Evolutionary conservation across 371 early-diverging fungal genomes (phyloP).

Genomic region (Rhizopus delemar): DNA sequence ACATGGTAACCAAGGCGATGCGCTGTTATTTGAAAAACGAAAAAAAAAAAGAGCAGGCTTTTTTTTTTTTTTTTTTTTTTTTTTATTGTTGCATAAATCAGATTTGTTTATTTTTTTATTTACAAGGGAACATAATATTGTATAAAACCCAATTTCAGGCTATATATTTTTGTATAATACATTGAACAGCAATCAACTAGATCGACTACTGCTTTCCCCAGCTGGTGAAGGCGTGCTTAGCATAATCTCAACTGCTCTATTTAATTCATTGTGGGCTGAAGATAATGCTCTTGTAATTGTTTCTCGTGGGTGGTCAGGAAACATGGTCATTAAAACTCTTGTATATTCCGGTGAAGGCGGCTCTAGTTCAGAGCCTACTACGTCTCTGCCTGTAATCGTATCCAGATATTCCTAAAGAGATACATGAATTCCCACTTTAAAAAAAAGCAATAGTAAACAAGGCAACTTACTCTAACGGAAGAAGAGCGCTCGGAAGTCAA

Average conservation of each 20-base stretch:
- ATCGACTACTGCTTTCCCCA: background rate
- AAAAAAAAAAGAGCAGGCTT: background rate
- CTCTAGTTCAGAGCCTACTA: conserved; percentile 33
- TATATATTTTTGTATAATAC: background rate
- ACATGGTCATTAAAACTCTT: conserved; percentile 55
- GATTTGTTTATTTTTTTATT: background rate
- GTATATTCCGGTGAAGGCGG: conserved; percentile 57
- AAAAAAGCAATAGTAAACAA: background rate
- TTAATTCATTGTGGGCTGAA: conserved; percentile 56
- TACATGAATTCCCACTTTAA: background rate
- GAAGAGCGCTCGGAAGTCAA: conserved; percentile 20
- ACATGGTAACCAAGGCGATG: conserved; percentile 15
- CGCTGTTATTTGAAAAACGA: background rate
- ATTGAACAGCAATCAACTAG: background rate
- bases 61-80: background rate
- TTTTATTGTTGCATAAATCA: background rate
- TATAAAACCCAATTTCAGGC: too few species aligned
- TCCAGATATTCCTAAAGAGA: conserved; percentile 51
- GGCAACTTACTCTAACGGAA: conserved; percentile 28
- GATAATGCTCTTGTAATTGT: conserved; percentile 55
- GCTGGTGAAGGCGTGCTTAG: conserved; percentile 43
- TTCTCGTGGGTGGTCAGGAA: conserved; percentile 59
- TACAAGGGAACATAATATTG: background rate
- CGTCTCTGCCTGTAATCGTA: conserved; percentile 55
- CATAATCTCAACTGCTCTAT: conserved; percentile 60